Evolutionary conservation across 176 grass and related monocot species (phyloP).

Genomic region (Zea luxurians): DNA sequence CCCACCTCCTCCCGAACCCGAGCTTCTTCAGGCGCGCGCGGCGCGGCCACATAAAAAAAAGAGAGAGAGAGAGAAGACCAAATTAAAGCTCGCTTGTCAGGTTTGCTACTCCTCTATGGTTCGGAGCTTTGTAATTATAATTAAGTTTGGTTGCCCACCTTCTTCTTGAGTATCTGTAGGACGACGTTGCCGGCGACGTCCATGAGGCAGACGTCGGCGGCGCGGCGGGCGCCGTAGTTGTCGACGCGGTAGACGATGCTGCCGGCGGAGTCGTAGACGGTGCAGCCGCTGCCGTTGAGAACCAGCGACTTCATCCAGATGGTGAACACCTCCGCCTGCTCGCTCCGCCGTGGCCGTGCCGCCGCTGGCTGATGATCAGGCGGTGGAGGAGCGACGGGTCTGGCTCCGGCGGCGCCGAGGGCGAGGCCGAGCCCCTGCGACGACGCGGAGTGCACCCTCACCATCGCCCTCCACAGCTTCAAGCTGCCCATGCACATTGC

Average conservation of each 20-base stretch:
- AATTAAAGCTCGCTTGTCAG: not conserved
- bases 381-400: not conserved
- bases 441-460: slow-evolving; percentile 39
- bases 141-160: not conserved
- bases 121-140: not conserved
- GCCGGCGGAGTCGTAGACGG: slow-evolving; percentile 76
- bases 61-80: not conserved
- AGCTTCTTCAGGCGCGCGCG: slow-evolving; percentile 44
- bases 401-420: not conserved
- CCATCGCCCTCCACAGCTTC: slow-evolving; percentile 44
- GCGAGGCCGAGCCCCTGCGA: slow-evolving; percentile 6
- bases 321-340: slow-evolving; percentile 70
- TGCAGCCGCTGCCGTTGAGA: slow-evolving; percentile 73
- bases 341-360: not conserved
- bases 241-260: slow-evolving; percentile 78
- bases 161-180: slow-evolving; percentile 62
- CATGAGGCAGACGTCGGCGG: slow-evolving; percentile 71
- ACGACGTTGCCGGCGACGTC: slow-evolving; percentile 64
- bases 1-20: slow-evolving; percentile 56
- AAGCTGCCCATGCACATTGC: not conserved
- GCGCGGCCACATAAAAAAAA: not conserved
- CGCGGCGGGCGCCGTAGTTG: slow-evolving; percentile 63
- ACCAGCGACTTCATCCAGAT: slow-evolving; percentile 95
- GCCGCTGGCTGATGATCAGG: not conserved
- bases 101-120: not conserved